Base-by-base conservation (phyloP, 2,329 filamentous ascomycete species). In the Hirsutella thompsonii region DNA sequence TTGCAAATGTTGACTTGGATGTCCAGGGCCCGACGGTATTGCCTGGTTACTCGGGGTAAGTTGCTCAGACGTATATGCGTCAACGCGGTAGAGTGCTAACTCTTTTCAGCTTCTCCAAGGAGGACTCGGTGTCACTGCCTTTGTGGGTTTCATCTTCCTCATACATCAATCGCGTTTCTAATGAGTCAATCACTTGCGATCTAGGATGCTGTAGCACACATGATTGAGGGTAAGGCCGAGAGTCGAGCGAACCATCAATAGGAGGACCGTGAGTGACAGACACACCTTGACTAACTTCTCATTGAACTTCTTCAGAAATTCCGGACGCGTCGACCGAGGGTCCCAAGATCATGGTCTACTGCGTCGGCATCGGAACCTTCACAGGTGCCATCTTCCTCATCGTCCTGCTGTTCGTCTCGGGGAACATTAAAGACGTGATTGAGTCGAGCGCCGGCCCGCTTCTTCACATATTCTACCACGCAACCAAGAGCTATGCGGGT, bases 321-420 rank as follows among this genome's bases (percentile, higher is more conserved):
- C 57, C 56, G 2, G 46, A 57, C 11, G 53, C 56, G 0, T 51
- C 57, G 0, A 37, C 46, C 2, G 51, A 58, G 37, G 57, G 56
- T 0, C 56, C 57, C 1, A 56, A 53, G 21, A 59, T 60, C 32
- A 60, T 60, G 57, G 40, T 82, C 11, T 70, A 69, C 42, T 80
- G 76, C 45, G 75, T 81, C 26, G 61, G 60, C 6, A 82, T 82
- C 37, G 78, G 78, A 10, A 74, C 74, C 19, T 60, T 70, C 3
- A 81, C 78, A 0, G 79, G 79, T 1, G 74, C 74, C 41, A 59
- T 81, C 39, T 82, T 81, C 53, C 60, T 82, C 19, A 65, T 72
- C 36, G 70, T 76, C 29, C 61, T 83, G 1, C 68, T 84, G 1
- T 83, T 83, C 40, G 76, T 80, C 21, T 67, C 76, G 6, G 70